Evolutionary conservation across 176 grass and related monocot species (phyloP).

Genomic region (Poa annua): DNA sequence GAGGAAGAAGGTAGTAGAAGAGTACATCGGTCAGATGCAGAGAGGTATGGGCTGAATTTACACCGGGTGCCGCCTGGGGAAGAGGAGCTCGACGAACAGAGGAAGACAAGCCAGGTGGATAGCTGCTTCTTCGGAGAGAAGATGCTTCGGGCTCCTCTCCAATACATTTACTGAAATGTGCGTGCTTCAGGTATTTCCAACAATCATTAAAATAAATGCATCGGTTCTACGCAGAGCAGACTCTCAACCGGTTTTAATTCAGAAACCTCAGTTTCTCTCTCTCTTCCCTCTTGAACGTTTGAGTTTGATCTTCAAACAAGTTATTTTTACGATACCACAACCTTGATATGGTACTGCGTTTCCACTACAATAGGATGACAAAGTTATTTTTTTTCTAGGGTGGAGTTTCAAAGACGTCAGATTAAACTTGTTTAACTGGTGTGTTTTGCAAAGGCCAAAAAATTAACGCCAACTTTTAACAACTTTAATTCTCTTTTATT

Average conservation of each 20-base stretch:
- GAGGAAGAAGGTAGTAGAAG: too few species aligned
- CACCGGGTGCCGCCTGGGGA: neutral
- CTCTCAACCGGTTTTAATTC: neutral
- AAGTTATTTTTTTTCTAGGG: too few species aligned
- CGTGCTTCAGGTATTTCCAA: neutral
- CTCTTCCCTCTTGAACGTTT: too few species aligned
- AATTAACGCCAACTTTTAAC: neutral
- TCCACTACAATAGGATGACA: too few species aligned
- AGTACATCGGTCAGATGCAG: neutral
- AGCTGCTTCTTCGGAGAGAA: neutral
- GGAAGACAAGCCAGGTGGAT: constrained; percentile 12
- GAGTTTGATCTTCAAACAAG: too few species aligned
- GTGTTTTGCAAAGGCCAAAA: neutral
- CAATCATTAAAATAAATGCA: neutral
- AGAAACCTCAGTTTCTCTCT: too few species aligned
- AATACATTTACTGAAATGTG: neutral
- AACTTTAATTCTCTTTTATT: neutral
- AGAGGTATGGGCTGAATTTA: constrained; percentile 17
- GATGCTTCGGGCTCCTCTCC: neutral
- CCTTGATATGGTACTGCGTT: too few species aligned
- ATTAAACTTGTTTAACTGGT: neutral
- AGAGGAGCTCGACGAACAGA: neutral
- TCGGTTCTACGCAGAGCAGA: neutral
- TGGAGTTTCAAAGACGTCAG: too few species aligned
- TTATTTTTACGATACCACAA: too few species aligned